These are phyloP conservation scores for Xylariaceae sp. DNA, from an alignment of 2,329 filamentous ascomycete species.

Conservation along the genomic window DNA sequence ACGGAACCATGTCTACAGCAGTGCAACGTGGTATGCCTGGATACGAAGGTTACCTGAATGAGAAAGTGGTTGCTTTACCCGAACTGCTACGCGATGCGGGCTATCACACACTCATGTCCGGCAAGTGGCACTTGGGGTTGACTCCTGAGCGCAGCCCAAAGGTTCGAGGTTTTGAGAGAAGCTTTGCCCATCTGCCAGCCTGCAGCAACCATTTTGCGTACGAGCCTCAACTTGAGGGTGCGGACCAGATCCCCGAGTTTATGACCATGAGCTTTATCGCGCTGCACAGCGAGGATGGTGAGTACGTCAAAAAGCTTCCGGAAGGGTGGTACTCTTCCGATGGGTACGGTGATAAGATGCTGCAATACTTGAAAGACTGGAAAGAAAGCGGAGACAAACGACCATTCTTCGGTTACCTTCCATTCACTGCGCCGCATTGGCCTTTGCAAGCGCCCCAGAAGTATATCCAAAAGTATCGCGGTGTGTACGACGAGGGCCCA, in stretches of 20 bases:
- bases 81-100: constrained; percentile 64
- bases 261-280: constrained; percentile 48
- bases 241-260: constrained; percentile 48
- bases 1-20: constrained; percentile 39
- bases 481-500: constrained; percentile 66
- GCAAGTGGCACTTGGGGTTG: constrained; percentile 69
- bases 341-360: constrained; percentile 58
- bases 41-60: constrained; percentile 69
- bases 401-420: constrained; percentile 65
- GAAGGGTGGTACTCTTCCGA: constrained; percentile 61
- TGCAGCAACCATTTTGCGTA: constrained; percentile 63
- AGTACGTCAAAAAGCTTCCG: constrained; percentile 50
- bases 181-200: constrained; percentile 65
- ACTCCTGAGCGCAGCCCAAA: constrained; percentile 62
- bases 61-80: constrained; percentile 62
- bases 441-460: constrained; percentile 64
- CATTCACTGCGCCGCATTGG: constrained; percentile 69
- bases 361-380: constrained; percentile 57
- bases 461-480: constrained; percentile 61
- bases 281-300: constrained; percentile 46
- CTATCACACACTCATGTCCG: constrained; percentile 65
- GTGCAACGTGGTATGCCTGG: constrained; percentile 63
- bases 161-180: constrained; percentile 63
- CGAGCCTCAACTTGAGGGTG: constrained; percentile 49
- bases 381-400: constrained; percentile 41